Evolutionary conservation across 192 early-diverging fungal genomes (phyloP).

Genomic region (Phycomyces nitens): DNA sequence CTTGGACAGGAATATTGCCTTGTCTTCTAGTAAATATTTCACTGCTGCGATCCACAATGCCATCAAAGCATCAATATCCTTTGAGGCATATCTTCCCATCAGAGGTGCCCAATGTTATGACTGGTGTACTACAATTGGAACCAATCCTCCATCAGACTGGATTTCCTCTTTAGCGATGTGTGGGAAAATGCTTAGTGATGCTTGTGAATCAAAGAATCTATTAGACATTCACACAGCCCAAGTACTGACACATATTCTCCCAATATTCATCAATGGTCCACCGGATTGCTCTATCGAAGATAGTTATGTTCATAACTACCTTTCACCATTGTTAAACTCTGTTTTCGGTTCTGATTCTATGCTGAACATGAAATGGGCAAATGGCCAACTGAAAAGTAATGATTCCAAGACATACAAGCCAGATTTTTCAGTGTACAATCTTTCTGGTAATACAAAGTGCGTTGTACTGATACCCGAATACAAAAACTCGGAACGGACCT

Average conservation of each 20-base stretch:
- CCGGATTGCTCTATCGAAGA: not conserved
- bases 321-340: constrained; percentile 3
- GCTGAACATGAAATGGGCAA: constrained; percentile 13
- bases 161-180: no score
- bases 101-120: constrained; percentile 7
- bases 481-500: constrained; percentile 2
- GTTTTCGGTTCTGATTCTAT: constrained; percentile 5
- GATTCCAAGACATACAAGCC: not conserved
- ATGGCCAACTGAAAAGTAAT: constrained; percentile 6
- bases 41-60: constrained; percentile 1
- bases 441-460: not conserved
- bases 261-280: not conserved
- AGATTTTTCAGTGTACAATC: constrained; percentile 6
- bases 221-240: no score
- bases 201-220: no score
- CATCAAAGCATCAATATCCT: not conserved
- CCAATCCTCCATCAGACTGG: constrained; percentile 2
- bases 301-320: constrained; percentile 11
- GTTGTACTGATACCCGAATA: constrained; percentile 2
- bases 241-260: not conserved
- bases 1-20: not conserved
- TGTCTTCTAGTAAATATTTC: constrained; percentile 1
- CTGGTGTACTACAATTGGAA: constrained; percentile 4
- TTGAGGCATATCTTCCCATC: not conserved
- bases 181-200: no score